Percentiles rank a stretch among this genome's conserved stretches.
phyloP scores from a whole-genome alignment of 257 asterid genomes.

The Nicotiana otophora region DNA sequence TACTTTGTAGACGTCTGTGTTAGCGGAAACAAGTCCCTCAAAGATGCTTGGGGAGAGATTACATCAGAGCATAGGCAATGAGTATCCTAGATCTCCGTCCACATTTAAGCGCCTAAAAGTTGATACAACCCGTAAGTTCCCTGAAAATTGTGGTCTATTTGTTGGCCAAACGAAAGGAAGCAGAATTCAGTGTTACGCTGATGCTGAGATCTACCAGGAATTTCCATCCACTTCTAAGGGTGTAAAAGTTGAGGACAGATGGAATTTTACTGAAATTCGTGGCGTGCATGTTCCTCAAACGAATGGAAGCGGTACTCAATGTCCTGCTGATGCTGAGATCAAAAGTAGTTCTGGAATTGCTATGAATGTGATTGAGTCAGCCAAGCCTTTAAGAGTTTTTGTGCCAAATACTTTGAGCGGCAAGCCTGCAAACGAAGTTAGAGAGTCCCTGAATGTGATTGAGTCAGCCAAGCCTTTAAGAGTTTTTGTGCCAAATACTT shows the following conservation, averaged over 20 bases:
- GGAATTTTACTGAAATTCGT: background rate
- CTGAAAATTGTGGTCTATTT: constrained; percentile 1
- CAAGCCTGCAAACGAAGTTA: background rate
- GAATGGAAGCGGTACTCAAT: background rate
- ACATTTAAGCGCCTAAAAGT: background rate
- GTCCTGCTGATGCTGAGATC: background rate
- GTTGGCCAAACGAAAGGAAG: background rate
- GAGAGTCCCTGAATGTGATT: background rate
- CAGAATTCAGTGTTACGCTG: background rate
- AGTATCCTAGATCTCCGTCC: background rate
- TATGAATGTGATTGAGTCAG: constrained; percentile 3
- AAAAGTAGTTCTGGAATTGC: background rate
- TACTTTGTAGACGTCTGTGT: background rate
- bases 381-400: constrained; percentile 24
- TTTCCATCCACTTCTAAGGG: constrained; percentile 15
- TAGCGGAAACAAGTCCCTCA: constrained; percentile 3
- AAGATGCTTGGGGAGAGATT: background rate
- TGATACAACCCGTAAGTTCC: background rate
- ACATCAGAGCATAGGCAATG: background rate
- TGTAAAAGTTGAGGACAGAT: background rate
- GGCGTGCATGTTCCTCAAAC: background rate
- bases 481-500: constrained; percentile 7
- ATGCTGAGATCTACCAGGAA: background rate
- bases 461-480: constrained; percentile 25
- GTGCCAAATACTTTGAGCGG: background rate